Base-by-base conservation (phyloP, 164 flowering plant genomes). In the Santalum album region DNA sequence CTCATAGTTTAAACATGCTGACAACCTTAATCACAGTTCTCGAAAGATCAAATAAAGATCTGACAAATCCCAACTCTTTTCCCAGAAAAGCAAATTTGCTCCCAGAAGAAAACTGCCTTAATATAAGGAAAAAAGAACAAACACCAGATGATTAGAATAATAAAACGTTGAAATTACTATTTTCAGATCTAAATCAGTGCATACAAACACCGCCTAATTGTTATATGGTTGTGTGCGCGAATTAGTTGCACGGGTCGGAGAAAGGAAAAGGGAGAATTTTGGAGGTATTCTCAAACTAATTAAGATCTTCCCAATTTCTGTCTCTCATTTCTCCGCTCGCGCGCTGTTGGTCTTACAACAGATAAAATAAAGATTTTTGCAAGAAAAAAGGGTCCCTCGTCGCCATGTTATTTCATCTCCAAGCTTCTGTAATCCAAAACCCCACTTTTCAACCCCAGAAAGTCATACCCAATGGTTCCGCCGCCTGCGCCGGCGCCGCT, bases 361-460 rank as follows among this genome's bases (percentile, higher is more conserved):
- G 34, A 29, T 3, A 29, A 29, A 29, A 29, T 4, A 29, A 29
- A 29, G n/a, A n/a, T n/a, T n/a, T n/a, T n/a, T n/a, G n/a, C 34
- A 9, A 29, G 9, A 29, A 29, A 29, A 29, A 29, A 29, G 9
- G 6, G 4, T 29, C 9, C 34, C 4, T 29, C 4, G 4, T 40
- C 42, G 17, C 38, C 27, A 25, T 16, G 24, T 72, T 57, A 86
- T 70, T 86, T 90, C 92, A 79, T 81, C 59, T 86, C 86, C 79
- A 82, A 68, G 66, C 78, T 71, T 84, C 95, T 82, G 56, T 73
- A 82, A 60, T 81, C 95, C 80, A 79, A 71, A 23, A 78, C 73
- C 16, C 77, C 74, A 54, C 35, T 27, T 57, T 77, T 81, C 70
- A 83, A 58, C 4, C 87, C 88, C 36, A 89, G 57, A 71, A 82